Conservation (phyloP, 2,329 filamentous ascomycete species). For the Scedosporium aurantiacum region DNA sequence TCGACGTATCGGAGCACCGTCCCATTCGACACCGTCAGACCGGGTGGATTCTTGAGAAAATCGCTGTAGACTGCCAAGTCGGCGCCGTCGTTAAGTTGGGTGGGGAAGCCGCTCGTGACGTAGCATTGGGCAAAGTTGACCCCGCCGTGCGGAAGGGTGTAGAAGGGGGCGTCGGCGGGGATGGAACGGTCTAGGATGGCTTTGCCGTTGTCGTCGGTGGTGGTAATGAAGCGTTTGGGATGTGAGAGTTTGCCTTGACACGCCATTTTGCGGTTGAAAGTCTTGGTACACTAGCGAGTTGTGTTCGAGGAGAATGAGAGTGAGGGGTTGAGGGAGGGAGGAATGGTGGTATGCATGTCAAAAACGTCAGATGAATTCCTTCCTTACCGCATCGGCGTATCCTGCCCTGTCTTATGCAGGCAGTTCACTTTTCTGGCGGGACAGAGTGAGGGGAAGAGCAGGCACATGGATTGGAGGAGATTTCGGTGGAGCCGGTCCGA, state of each 20-base stretch:
- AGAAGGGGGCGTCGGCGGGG: conserved; percentile 12
- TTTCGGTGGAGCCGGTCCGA: no score
- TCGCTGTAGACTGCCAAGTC: conserved; percentile 27
- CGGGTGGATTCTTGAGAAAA: conserved; percentile 19
- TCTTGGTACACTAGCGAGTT: not conserved
- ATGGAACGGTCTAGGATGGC: conserved; percentile 12
- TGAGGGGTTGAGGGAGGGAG: not conserved
- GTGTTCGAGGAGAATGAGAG: conserved; percentile 2
- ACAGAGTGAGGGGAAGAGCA: not conserved
- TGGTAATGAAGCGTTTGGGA: conserved; percentile 10
- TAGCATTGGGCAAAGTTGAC: conserved; percentile 30
- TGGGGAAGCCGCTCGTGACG: conserved; percentile 27
- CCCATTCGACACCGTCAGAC: conserved; percentile 22
- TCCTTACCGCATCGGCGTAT: not conserved
- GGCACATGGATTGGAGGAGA: not conserved
- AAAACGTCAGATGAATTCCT: not conserved
- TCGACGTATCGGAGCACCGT: conserved; percentile 37
- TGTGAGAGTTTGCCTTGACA: conserved; percentile 13
- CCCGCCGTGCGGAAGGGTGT: conserved; percentile 20
- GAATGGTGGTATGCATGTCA: not conserved
- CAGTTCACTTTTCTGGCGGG: not conserved
- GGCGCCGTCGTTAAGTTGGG: conserved; percentile 26
- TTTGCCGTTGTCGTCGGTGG: conserved; percentile 7
- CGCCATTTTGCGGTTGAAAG: not conserved
- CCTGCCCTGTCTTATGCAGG: no score